Percentiles rank a stretch among this genome's conserved stretches.
phyloP scores from a whole-genome alignment of 148 eudicot species.

The Spergularia marina region DNA sequence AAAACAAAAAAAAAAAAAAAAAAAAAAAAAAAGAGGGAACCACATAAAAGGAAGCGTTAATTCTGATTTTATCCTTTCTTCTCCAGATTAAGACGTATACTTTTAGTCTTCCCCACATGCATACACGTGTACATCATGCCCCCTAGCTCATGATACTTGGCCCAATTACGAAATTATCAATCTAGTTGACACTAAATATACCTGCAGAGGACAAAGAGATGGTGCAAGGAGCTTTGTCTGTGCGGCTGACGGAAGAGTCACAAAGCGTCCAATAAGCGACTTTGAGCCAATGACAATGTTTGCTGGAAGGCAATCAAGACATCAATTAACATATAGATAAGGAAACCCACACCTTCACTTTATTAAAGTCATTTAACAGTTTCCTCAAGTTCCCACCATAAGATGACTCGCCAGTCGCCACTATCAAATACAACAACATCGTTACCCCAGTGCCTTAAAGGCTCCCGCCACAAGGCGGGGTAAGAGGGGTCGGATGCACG shows the following conservation, averaged over 20 bases:
- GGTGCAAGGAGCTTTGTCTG: slow-evolving; percentile 42
- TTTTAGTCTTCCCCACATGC: neutral
- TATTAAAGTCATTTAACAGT: neutral
- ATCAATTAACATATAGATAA: neutral
- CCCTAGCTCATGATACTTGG: neutral
- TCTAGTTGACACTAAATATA: slow-evolving; percentile 19
- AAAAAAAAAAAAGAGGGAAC: too few species aligned
- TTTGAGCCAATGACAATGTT: slow-evolving; percentile 75
- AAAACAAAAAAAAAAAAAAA: too few species aligned
- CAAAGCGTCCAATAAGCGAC: slow-evolving; percentile 64
- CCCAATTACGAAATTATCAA: neutral
- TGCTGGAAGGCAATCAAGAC: slow-evolving; percentile 45
- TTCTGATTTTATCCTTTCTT: too few species aligned
- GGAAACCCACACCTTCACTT: neutral
- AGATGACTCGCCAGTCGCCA: too few species aligned
- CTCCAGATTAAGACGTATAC: neutral
- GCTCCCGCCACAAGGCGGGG: too few species aligned
- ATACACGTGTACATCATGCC: neutral
- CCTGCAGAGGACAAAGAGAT: slow-evolving; percentile 86
- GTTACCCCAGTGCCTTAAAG: too few species aligned
- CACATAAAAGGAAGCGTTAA: too few species aligned
- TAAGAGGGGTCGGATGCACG: too few species aligned
- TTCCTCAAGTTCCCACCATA: neutral
- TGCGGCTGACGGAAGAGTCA: slow-evolving; percentile 39
- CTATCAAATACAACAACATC: too few species aligned